These are phyloP conservation scores for Orbilia ellipsospora DNA, from an alignment of 2,329 filamentous ascomycete genomes.

Conservation along the genomic window DNA sequence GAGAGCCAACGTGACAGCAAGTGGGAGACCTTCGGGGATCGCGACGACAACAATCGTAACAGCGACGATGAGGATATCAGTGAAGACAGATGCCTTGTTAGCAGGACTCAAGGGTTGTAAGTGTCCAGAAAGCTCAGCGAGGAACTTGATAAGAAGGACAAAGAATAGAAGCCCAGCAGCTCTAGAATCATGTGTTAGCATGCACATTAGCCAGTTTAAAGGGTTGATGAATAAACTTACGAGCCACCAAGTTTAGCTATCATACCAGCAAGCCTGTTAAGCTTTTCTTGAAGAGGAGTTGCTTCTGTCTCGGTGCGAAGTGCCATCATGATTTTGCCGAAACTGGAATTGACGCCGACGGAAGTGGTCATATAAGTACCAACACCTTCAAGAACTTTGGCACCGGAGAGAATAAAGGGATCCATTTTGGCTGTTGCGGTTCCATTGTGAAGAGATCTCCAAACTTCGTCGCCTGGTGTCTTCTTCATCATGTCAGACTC, in stretches of 20 bases:
- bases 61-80: constrained; percentile 80
- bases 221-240: constrained; percentile 50
- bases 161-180: constrained; percentile 84
- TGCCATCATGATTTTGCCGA: constrained; percentile 79
- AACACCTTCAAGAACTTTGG: constrained; percentile 80
- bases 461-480: constrained; percentile 74
- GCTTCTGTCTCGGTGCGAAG: constrained; percentile 79
- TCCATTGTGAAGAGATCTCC: constrained; percentile 74
- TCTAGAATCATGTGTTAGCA: constrained; percentile 60
- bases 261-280: constrained; percentile 79
- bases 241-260: constrained; percentile 81
- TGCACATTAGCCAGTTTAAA: neutral
- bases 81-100: constrained; percentile 80
- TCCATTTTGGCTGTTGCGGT: constrained; percentile 78
- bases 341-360: constrained; percentile 77
- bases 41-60: constrained; percentile 84
- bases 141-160: constrained; percentile 85
- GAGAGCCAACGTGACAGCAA: constrained; percentile 80
- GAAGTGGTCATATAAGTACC: constrained; percentile 80
- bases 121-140: constrained; percentile 71
- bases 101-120: constrained; percentile 69
- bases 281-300: constrained; percentile 79
- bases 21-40: constrained; percentile 79
- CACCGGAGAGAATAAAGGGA: constrained; percentile 85
- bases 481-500: constrained; percentile 82